A percentile compares a stretch with the other conserved stretches of the same genome.
These are phyloP conservation scores for Psilocybe cyanescens DNA, from an alignment of 768 basidiomycete genomes.

Conservation along the genomic window DNA sequence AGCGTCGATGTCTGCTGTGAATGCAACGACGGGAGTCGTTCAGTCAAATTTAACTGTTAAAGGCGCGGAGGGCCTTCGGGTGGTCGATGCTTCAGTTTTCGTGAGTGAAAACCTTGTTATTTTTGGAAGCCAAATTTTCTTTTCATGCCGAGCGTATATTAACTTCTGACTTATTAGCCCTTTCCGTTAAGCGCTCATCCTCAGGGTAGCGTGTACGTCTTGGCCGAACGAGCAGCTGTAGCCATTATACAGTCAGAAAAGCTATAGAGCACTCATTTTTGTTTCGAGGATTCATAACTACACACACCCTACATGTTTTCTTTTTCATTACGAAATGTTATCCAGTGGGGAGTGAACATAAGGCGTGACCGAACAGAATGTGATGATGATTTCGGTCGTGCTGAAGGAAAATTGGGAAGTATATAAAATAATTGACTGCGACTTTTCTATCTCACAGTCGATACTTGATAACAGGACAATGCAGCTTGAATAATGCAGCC, in stretches of 20 bases:
- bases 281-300: no score
- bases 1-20: conserved; percentile 33
- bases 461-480: no score
- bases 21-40: conserved; percentile 35
- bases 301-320: no score
- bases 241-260: neutral
- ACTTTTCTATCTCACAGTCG: no score
- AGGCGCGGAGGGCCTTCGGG: conserved; percentile 34
- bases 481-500: no score
- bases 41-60: conserved; percentile 40
- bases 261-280: no score
- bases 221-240: conserved; percentile 36
- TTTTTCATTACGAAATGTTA: no score
- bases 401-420: no score
- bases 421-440: no score
- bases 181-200: conserved; percentile 31
- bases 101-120: neutral
- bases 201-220: conserved; percentile 33
- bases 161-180: neutral
- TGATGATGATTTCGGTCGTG: no score
- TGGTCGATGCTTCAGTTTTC: conserved; percentile 36
- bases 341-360: no score
- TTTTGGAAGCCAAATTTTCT: neutral
- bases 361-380: no score
- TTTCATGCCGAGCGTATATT: neutral